A percentile compares a stretch with the other conserved stretches of the same genome.
These are phyloP conservation scores for Orychophragmus violaceus DNA, from an alignment of 345 rosid genomes.

Conservation along the genomic window DNA sequence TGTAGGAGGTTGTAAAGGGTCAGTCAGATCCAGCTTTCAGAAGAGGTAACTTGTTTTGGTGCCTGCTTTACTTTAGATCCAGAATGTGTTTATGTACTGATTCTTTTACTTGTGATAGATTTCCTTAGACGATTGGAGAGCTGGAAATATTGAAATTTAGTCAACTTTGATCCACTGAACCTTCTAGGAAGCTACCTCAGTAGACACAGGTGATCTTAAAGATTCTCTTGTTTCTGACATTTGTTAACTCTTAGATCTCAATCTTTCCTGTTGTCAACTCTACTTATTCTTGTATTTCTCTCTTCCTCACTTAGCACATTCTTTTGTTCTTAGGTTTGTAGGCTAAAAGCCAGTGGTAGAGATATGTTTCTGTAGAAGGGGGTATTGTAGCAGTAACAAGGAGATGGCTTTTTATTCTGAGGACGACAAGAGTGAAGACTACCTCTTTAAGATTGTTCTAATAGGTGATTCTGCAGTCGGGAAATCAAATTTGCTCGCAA, in stretches of 20 bases:
- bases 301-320: constrained; percentile 17
- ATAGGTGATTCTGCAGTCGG: constrained; percentile 98
- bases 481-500: constrained; percentile 93
- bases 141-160: constrained; percentile 2
- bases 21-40: constrained; percentile 17
- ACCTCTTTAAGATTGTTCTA: constrained; percentile 89
- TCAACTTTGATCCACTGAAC: constrained; percentile 22
- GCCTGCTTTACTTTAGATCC: constrained; percentile 1
- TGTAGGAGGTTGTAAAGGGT: background rate
- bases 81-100: background rate
- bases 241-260: constrained; percentile 28
- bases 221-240: constrained; percentile 7
- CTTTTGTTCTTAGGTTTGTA: constrained; percentile 17
- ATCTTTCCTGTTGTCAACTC: constrained; percentile 31
- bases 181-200: constrained; percentile 30
- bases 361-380: constrained; percentile 46
- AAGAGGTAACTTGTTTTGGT: constrained; percentile 25
- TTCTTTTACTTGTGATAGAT: background rate
- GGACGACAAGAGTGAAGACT: constrained; percentile 80
- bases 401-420: constrained; percentile 72
- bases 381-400: constrained; percentile 20
- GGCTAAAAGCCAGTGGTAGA: constrained; percentile 13
- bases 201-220: constrained; percentile 25
- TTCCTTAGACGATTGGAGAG: constrained; percentile 12
- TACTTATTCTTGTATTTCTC: constrained; percentile 25